Conservation (phyloP, 2,329 filamentous ascomycete species). For the Aspergillus phoenicis region DNA sequence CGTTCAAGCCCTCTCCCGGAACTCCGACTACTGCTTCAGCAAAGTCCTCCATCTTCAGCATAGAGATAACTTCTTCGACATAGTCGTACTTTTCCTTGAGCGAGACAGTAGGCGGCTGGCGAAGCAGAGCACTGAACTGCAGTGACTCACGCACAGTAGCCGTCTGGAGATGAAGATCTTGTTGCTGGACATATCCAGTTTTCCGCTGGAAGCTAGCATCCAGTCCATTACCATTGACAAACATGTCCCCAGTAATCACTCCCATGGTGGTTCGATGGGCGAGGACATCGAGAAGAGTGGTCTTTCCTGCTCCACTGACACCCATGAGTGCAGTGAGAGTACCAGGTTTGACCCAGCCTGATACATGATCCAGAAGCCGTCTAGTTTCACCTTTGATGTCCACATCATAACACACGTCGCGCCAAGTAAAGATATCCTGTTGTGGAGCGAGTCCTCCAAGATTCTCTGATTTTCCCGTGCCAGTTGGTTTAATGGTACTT, state of each 20-base stretch:
- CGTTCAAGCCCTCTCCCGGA: constrained; percentile 71
- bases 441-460: constrained; percentile 50
- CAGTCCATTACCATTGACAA: constrained; percentile 70
- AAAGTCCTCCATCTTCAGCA: constrained; percentile 85
- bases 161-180: constrained; percentile 83
- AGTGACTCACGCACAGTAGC: constrained; percentile 85
- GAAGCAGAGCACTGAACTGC: constrained; percentile 79
- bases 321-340: constrained; percentile 89
- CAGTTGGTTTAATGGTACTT: background rate
- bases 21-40: constrained; percentile 86
- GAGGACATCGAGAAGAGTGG: constrained; percentile 81
- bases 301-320: constrained; percentile 87
- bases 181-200: constrained; percentile 69
- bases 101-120: constrained; percentile 73
- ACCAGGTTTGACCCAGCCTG: constrained; percentile 87
- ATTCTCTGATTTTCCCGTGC: constrained; percentile 35
- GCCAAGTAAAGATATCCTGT: constrained; percentile 78
- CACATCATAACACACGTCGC: constrained; percentile 68
- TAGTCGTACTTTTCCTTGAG: constrained; percentile 77
- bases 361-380: background rate
- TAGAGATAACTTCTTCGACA: constrained; percentile 82
- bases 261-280: constrained; percentile 84
- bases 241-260: constrained; percentile 82
- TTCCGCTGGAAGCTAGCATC: constrained; percentile 52
- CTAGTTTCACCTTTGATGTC: background rate